Evolutionary conservation across 148 eudicot genomes (phyloP).

Genomic region (Vaccinium myrtillus): DNA sequence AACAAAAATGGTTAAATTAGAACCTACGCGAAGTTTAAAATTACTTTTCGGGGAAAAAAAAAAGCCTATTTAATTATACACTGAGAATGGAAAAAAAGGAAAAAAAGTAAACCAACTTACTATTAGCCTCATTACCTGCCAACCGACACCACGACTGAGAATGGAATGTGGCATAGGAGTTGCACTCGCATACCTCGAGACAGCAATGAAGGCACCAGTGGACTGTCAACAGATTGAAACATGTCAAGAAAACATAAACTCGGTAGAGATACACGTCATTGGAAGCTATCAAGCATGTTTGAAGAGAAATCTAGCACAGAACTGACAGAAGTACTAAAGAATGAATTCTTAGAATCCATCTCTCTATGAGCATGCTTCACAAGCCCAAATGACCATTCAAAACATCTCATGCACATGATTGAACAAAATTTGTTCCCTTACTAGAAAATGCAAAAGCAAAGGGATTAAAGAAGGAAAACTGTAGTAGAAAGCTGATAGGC

Average conservation of each 20-base stretch:
- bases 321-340: background rate
- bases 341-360: background rate
- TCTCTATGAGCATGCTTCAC: background rate
- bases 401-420: background rate
- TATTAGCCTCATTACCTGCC: conserved; percentile 61
- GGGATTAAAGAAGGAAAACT: background rate
- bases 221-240: conserved; percentile 45
- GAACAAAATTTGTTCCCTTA: background rate
- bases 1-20: conserved; percentile 10
- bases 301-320: background rate
- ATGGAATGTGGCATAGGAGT: conserved; percentile 88
- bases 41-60: background rate
- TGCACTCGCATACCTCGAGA: conserved; percentile 83
- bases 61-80: no score
- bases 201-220: conserved; percentile 85
- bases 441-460: background rate
- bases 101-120: background rate
- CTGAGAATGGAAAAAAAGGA: background rate
- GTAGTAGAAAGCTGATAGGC: background rate
- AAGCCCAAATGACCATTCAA: conserved; percentile 4
- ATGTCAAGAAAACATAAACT: background rate
- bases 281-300: background rate
- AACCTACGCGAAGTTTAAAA: background rate
- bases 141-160: conserved; percentile 92
- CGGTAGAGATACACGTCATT: background rate